Evolutionary conservation across 331 rosid species (phyloP), one percentile per base, ranked within the genome.

Genomic region (Quercus lobata): DNA sequence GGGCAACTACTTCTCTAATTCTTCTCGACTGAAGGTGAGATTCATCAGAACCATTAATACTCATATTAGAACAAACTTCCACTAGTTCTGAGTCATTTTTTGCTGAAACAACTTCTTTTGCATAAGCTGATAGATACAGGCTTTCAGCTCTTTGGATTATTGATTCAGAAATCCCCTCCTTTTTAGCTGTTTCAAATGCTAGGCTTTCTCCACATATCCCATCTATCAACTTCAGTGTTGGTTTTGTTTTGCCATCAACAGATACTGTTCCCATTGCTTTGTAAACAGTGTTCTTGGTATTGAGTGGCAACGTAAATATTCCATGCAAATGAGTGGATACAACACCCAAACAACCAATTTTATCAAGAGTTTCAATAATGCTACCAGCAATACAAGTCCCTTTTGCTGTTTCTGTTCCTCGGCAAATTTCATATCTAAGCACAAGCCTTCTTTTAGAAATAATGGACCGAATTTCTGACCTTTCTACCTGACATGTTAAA

Each of bases 301-400:
- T 78, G 16, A 95, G 89, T 4, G 99, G 99, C 89, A 93, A 87
- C 65, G 73, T 71, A 74, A 93, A 91, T 82, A 95, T 86, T 77
- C 93, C 99, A 54, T 91, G 97, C 89, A 95, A 90, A 80, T 95
- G 99, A 89, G 99, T 95, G 35, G 99, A 95, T 69, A 95, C 90
- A 73, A 95, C 90, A 74, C 99, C 99, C 15, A 95, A 84, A 79
- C 99, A 93, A 22, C 97, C 99, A 72, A 88, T 80, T 54, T 68
- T 61, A 83, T 95, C 97, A 53, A 95, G 92, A 78, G 88, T 82
- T 89, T 95, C 99, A 76, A 91, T 78, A 72, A 95, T 85, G 85
- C 99, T 89, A 69, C 99, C 99, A 7, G 99, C 99, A 61, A 95
- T 93, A 73, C 99, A 93, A 76, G 99, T 93, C 57, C 97, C 99